Evolutionary conservation across 805 yeast species (phyloP).

Genomic region (Candida patagonica): DNA sequence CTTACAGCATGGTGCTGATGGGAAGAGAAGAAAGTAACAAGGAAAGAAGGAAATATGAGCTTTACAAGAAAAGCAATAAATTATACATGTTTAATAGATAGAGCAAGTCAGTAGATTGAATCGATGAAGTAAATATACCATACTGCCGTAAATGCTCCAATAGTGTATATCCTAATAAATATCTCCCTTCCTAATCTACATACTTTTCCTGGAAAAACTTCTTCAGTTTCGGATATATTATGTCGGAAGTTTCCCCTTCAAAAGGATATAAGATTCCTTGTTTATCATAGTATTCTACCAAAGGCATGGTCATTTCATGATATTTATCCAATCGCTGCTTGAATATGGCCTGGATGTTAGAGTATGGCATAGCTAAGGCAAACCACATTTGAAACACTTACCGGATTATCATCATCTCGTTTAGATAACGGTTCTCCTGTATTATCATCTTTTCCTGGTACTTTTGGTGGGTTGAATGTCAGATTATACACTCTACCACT

Average conservation of each 20-base stretch:
- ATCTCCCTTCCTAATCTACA: not conserved
- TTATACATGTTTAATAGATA: too few relatives aligned
- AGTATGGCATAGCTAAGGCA: not conserved
- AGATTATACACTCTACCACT: slow-evolving; percentile 84
- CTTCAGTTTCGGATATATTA: slow-evolving; percentile 64
- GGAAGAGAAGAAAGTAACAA: not conserved
- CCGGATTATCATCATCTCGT: slow-evolving; percentile 73
- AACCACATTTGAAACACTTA: slow-evolving; percentile 6
- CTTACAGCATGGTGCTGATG: not conserved
- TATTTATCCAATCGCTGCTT: slow-evolving; percentile 57
- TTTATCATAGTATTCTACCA: slow-evolving; percentile 51
- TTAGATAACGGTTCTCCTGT: slow-evolving; percentile 81
- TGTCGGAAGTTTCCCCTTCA: slow-evolving; percentile 74
- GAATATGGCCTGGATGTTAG: slow-evolving; percentile 41
- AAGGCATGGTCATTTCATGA: slow-evolving; percentile 48
- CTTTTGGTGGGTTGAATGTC: slow-evolving; percentile 82
- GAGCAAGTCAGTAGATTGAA: too few relatives aligned
- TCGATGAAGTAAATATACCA: too few relatives aligned
- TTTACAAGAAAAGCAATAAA: too few relatives aligned
- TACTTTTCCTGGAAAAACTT: slow-evolving; percentile 8
- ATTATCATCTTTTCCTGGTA: slow-evolving; percentile 70
- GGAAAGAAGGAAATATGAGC: not conserved
- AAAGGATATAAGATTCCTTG: slow-evolving; percentile 46
- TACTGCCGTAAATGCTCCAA: too few relatives aligned
- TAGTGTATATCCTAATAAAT: not conserved